phyloP scores from a whole-genome alignment of 352 stramenopile genomes.

The Phytophthora macrochlamydospora region DNA sequence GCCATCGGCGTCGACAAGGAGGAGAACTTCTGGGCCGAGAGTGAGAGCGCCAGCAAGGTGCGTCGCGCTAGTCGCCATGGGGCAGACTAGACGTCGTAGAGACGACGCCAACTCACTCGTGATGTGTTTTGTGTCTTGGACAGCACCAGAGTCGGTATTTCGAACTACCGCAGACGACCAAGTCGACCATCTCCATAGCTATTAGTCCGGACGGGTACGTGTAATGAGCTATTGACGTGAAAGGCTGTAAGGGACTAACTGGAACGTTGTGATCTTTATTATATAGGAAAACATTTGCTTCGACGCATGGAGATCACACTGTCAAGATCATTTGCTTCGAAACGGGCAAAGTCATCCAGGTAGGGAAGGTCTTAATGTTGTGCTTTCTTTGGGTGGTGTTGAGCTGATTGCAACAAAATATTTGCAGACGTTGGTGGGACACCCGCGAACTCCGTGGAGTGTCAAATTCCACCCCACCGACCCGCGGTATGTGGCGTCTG shows the following conservation, averaged over 20 bases:
- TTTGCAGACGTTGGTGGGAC: constrained; percentile 79
- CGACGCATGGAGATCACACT: constrained; percentile 98
- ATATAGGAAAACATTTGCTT: constrained; percentile 92
- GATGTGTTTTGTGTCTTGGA: constrained; percentile 4
- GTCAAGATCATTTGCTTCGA: constrained; percentile 97
- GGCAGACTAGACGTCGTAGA: not conserved
- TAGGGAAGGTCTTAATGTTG: constrained; percentile 14
- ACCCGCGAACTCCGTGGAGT: constrained; percentile 94
- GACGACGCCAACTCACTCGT: not conserved
- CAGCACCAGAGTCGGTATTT: constrained; percentile 88
- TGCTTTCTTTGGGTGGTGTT: too few species aligned
- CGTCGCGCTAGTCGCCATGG: not conserved
- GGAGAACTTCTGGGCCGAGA: constrained; percentile 83
- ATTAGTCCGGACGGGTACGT: constrained; percentile 84
- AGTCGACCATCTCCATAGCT: constrained; percentile 89
- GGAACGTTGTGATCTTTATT: constrained; percentile 1
- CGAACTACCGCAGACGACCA: constrained; percentile 84
- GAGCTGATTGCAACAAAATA: too few species aligned
- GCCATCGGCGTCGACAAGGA: constrained; percentile 49
- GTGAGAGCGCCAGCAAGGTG: constrained; percentile 79
- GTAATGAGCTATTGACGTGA: not conserved
- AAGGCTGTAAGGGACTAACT: constrained; percentile 3
- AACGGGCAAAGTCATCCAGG: constrained; percentile 85
- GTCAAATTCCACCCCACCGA: constrained; percentile 98
- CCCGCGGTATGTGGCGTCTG: constrained; percentile 94